Conservation (phyloP, 1,284 basidiomycete species). For the Coniferiporia sulphurascens region DNA sequence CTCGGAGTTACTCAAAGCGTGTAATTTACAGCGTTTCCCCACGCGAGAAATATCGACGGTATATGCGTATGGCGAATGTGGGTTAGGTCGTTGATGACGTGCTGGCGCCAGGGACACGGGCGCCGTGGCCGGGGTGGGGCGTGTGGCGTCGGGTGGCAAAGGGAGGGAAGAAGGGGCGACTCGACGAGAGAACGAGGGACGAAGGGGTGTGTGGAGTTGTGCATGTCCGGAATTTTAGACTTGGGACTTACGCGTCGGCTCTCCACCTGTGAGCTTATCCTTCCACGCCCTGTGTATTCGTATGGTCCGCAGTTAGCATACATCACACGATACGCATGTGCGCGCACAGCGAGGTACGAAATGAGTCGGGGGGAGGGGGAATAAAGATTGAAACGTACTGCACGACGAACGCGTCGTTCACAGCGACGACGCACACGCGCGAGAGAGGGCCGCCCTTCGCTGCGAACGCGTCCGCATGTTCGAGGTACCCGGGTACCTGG, state of each 20-base stretch:
- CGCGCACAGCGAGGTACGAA: conserved; percentile 5
- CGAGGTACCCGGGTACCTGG: conserved; percentile 65
- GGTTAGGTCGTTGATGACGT: too few species aligned
- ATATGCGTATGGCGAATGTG: too few species aligned
- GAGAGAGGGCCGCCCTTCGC: conserved; percentile 53
- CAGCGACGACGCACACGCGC: conserved; percentile 61
- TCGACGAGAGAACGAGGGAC: too few species aligned
- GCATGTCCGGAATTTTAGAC: too few species aligned
- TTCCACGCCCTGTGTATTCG: conserved; percentile 58
- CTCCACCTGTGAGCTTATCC: conserved; percentile 47
- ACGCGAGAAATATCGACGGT: too few species aligned
- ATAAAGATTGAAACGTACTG: conserved; percentile 41
- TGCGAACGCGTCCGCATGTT: conserved; percentile 56
- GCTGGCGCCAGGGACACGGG: too few species aligned
- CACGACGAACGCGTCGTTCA: conserved; percentile 68
- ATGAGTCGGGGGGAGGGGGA: neutral
- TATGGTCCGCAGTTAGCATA: neutral
- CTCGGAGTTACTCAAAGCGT: too few species aligned
- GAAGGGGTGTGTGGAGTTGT: too few species aligned
- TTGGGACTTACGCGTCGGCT: conserved; percentile 43
- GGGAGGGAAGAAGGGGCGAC: too few species aligned
- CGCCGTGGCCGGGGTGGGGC: too few species aligned
- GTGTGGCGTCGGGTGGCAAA: too few species aligned
- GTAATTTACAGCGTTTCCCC: too few species aligned
- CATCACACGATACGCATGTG: conserved; percentile 2